Evolutionary conservation across 495 filamentous ascomycete genomes (phyloP), one percentile per base, ranked within the genome.

Genomic region (Neurospora sp.): DNA sequence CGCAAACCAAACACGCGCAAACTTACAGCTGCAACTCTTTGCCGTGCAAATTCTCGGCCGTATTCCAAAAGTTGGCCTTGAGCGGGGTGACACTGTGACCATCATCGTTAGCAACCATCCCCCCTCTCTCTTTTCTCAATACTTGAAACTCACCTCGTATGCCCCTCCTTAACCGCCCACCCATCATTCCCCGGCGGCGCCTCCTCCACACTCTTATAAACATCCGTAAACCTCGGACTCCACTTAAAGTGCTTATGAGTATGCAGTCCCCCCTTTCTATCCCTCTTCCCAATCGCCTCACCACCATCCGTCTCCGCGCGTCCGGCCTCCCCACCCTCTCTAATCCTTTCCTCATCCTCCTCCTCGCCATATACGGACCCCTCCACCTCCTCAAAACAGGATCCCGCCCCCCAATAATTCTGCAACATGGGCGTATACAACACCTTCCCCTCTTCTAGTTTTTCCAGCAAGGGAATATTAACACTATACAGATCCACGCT

Each of bases 1-100:
- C 12, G 53, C 53, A 61, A 27, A 53, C 20, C 45, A 53, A 53
- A 6, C 45, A 53, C 53, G 0, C 45, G 37, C 70, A 7, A 70
- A 96, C 93, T 96, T 90, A 96, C 92, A 97, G 84, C 85, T 93
- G 92, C 75, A 98, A 87, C 86, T 98, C 94, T 41, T 75, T 88
- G 86, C 84, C 89, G 77, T 82, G 89, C 76, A 78, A 78, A 20
- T 85, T 82, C 53, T 83, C 83, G 69, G 88, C 84, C n/a, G 88
- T 87, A 82, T 94, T 93, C 90, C 91, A 94, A 80, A 97, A 99
- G 80, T 96, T 96, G 22, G 94, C 94, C 80, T 91, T 92, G 71
- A 99, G 83, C 35, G 95, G 93, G 22, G 96, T 97, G 68, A 99
- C 87, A 83, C 94, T 97, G 75, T 40, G 27, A n/a, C 42, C 10